Evolutionary conservation across 495 filamentous ascomycete genomes (phyloP), one percentile per base, ranked within the genome.

Genomic region (Penicillium argentinense): DNA sequence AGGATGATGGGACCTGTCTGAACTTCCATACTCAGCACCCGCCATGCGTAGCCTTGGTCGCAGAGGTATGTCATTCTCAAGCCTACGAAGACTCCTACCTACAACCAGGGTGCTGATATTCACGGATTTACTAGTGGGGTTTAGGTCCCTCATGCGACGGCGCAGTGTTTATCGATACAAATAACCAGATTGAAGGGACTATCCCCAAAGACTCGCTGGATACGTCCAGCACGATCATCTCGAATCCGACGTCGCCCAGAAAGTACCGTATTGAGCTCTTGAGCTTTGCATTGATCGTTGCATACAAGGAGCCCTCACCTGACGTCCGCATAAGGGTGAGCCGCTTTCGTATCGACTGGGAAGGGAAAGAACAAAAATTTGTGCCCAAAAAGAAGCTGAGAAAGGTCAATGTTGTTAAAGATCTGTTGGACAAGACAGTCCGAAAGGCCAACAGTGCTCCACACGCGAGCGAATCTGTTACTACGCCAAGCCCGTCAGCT

Each of bases 1-100:
- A 71, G 33, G 69, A 77, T 32, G 57, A 73, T 58, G 72, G 69
- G 5, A 62, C 66, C 41, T 68, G 61, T 18, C 43, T 77, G 28
- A 64, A 56, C 9, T 69, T 77, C 43, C 51, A 29, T 17, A 52
- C 37, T 19, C 5, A 23, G 5, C 42, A 36, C 0, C 18, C 39
- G 5, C 39, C 48, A 4, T 2, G 37, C 4, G 22, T 23, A 17
- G 70, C 66, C 11, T 37, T 54, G 34, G 49, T 68, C 26, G 44
- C 47, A 17, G 40, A 59, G 32, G 65, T 74, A 51, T 49, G 42
- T 21, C 1, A 26, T 11, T 47, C n/a, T n/a, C n/a, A n/a, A n/a
- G n/a, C 9, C 14, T n/a, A 26, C 1, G 6, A 11, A 18, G 1
- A 3, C 9, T 42, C 18, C 19, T 12, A 25, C 14, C 22, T 13